These are phyloP conservation scores for Agroathelia rolfsii DNA, from an alignment of 1,284 basidiomycete genomes.

Conservation along the genomic window DNA sequence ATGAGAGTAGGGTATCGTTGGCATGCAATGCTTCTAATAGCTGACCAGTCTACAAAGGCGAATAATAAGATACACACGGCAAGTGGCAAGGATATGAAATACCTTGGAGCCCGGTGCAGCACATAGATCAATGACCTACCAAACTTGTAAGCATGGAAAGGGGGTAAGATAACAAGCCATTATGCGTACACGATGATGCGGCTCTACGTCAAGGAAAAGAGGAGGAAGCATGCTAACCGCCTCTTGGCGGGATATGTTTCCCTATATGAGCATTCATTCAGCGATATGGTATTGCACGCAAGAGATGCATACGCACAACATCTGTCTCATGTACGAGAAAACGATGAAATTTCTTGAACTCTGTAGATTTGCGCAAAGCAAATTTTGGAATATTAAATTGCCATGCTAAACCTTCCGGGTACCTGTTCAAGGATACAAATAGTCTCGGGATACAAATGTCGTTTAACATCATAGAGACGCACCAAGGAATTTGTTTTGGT, in stretches of 20 bases:
- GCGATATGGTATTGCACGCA: constrained; percentile 3
- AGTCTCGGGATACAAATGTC: neutral
- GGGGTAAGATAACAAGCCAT: constrained; percentile 1
- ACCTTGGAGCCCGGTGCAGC: constrained; percentile 98
- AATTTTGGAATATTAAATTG: constrained; percentile 90
- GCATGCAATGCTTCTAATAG: constrained; percentile 83
- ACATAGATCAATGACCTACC: constrained; percentile 91
- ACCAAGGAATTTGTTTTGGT: constrained; percentile 85
- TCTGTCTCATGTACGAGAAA: constrained; percentile 98
- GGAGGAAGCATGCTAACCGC: constrained; percentile 99
- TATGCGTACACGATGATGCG: constrained; percentile 67
- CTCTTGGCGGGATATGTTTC: constrained; percentile 94
- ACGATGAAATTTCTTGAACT: constrained; percentile 93
- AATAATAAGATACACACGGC: constrained; percentile 11
- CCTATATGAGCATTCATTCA: constrained; percentile 36
- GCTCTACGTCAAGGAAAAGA: constrained; percentile 88
- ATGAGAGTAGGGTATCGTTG: constrained; percentile 47
- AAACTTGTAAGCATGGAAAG: constrained; percentile 6
- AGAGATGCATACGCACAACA: constrained; percentile 53
- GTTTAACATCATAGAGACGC: constrained; percentile 12
- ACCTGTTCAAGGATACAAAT: constrained; percentile 41
- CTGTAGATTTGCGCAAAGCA: constrained; percentile 81
- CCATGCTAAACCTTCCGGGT: constrained; percentile 92
- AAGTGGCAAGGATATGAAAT: constrained; percentile 6
- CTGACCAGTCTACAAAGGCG: constrained; percentile 65